Conservation (phyloP, 2,329 filamentous ascomycete genomes). For the Sporothrix phasma region DNA sequence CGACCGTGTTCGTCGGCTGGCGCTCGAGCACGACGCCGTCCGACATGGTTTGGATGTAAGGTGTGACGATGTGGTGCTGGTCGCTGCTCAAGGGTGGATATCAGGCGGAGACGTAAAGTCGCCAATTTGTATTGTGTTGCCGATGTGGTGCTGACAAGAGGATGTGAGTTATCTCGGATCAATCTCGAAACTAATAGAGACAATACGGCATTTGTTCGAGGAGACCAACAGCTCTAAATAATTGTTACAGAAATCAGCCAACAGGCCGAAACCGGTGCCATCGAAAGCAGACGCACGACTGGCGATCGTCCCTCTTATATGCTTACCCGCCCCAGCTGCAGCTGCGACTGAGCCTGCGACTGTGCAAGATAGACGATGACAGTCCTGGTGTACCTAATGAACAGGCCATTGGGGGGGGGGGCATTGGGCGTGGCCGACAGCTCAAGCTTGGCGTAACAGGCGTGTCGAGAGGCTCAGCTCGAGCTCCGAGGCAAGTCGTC, state of each 20-base stretch:
- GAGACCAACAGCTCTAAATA: no score
- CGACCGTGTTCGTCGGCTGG: constrained; percentile 21
- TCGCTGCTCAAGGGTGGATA: no score
- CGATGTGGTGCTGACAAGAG: no score
- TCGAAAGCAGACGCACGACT: background rate
- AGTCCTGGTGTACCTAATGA: no score
- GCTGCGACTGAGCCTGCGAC: no score
- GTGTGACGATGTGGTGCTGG: no score
- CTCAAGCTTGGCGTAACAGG: background rate
- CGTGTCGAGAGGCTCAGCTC: background rate
- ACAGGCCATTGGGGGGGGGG: background rate
- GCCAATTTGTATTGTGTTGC: no score
- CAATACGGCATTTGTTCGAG: no score
- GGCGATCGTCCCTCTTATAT: constrained; percentile 1
- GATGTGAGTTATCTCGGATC: no score
- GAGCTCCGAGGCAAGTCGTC: background rate
- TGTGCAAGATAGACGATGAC: background rate
- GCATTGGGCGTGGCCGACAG: background rate
- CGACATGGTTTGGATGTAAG: no score
- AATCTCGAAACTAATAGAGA: no score
- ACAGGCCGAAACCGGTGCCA: background rate
- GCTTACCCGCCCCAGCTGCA: background rate
- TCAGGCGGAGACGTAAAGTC: no score
- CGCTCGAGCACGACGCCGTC: constrained; percentile 23
- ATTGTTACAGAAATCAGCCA: background rate